Base-by-base conservation (phyloP, 2,329 filamentous ascomycete genomes). In the Paecilomyces fulvus region DNA sequence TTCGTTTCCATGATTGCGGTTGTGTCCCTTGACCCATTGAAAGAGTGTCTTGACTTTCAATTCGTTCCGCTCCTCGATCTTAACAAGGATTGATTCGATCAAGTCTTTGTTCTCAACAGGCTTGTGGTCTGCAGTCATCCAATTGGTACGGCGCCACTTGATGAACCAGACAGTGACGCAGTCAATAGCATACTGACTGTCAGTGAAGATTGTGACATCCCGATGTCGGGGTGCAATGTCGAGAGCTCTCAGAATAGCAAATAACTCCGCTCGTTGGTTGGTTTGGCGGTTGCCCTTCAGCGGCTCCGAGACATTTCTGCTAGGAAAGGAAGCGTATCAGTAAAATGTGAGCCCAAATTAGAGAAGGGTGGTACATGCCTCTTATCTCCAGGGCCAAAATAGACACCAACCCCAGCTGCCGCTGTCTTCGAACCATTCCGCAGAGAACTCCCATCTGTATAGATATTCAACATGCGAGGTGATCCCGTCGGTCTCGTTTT, bases 211-310 rank as follows among this genome's bases (percentile, higher is more conserved):
- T 56, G 85, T 81, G 11, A 95, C 81, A 58, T 84, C 79, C 56
- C 88, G 81, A 57, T 86, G 79, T 14, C 82, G 74, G 0, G 89
- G 86, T 1, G 86, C 84, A 50, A 87, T 82, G 66, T 96, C 85
- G 21, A 97, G 79, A 0, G 92, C 92, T 56, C 92, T 87, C 30
- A 89, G 78, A 60, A 97, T 87, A 7, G 91, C 94, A 23, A 89
- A 92, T 57, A 99, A 79, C 75, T 99, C 94, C n/a, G 92, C 94
- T 2, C 94, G 88, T 71, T 97, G 90, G 70, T 99, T 99, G 0
- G 94, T 97, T 73, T 97, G 94, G 9, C 80, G 79, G 14, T 80
- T 77, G 53, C 90, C 90, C 53, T 79, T 74, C 2, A 96, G 81
- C 3, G 85, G 84, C 72, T 95, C 91, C 11, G 89, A 89, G 23